Conservation (phyloP, 2,329 filamentous ascomycete genomes). For the Colletotrichum paranaense region DNA sequence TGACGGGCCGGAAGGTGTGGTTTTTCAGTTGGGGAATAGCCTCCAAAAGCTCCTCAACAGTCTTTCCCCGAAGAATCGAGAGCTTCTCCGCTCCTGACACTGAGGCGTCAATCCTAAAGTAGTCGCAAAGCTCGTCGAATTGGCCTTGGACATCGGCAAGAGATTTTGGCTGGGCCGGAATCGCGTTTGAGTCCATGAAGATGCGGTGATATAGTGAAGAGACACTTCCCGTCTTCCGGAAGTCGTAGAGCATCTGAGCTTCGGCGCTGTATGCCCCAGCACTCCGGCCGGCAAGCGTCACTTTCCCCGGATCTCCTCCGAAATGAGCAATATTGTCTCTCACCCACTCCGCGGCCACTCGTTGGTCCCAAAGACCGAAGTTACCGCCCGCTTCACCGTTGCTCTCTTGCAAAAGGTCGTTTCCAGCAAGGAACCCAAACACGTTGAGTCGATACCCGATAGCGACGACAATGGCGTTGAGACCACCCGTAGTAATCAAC, state of each 20-base stretch:
- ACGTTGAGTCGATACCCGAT: slow-evolving; percentile 60
- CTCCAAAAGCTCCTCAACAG: slow-evolving; percentile 44
- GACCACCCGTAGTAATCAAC: slow-evolving; percentile 47
- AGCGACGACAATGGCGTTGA: slow-evolving; percentile 54
- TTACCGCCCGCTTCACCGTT: slow-evolving; percentile 37
- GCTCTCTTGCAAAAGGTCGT: slow-evolving; percentile 46
- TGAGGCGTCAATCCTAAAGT: slow-evolving; percentile 44
- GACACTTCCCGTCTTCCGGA: slow-evolving; percentile 37
- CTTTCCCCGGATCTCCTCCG: slow-evolving; percentile 54
- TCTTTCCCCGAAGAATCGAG: slow-evolving; percentile 44
- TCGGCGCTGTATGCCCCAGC: slow-evolving; percentile 57
- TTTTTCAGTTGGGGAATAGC: slow-evolving; percentile 52
- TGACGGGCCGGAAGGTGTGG: slow-evolving; percentile 58
- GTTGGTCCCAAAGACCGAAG: slow-evolving; percentile 62
- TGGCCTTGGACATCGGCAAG: slow-evolving; percentile 49
- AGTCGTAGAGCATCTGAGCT: slow-evolving; percentile 52
- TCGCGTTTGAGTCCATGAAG: slow-evolving; percentile 58
- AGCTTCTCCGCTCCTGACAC: slow-evolving; percentile 45
- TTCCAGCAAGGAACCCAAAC: slow-evolving; percentile 59
- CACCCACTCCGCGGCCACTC: slow-evolving; percentile 61
- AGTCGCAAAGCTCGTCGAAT: slow-evolving; percentile 54
- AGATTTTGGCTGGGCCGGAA: slow-evolving; percentile 55
- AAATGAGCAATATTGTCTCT: slow-evolving; percentile 58
- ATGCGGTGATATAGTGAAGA: slow-evolving; percentile 47
- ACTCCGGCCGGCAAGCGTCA: slow-evolving; percentile 56